Conservation (phyloP, 306 rosid species). For the Alnus glutinosa region DNA sequence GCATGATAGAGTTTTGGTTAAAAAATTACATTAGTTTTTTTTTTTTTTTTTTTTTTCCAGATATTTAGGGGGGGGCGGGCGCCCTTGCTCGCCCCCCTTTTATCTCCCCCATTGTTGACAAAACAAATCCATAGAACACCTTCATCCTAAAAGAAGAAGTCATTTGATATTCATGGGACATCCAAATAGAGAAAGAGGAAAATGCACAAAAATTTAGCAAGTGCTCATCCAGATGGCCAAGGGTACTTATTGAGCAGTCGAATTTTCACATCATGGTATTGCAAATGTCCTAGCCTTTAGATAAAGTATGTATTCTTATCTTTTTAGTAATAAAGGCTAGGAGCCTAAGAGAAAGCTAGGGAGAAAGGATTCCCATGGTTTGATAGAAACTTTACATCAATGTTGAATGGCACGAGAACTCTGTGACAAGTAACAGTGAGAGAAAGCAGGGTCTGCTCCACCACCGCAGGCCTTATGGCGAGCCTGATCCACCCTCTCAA, state of each 20-base stretch:
- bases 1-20: no score
- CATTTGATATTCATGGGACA: not conserved
- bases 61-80: no score
- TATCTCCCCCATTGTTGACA: no score
- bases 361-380: conserved; percentile 8
- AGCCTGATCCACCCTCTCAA: conserved; percentile 18
- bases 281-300: conserved; percentile 33
- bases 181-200: not conserved
- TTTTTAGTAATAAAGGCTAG: conserved; percentile 24
- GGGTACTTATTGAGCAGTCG: conserved; percentile 7
- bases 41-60: no score
- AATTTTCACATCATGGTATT: conserved; percentile 31
- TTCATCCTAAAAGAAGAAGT: not conserved
- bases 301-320: conserved; percentile 34
- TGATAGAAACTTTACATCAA: conserved; percentile 26
- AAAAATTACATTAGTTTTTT: no score
- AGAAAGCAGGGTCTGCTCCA: conserved; percentile 31
- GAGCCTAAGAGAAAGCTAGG: conserved; percentile 16
- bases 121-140: no score
- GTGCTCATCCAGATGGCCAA: not conserved
- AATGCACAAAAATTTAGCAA: not conserved
- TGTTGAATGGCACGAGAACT: not conserved
- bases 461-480: conserved; percentile 36
- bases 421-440: not conserved
- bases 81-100: no score